Evolutionary conservation across 148 eudicot genomes (phyloP).

Genomic region (Spergularia bocconei): DNA sequence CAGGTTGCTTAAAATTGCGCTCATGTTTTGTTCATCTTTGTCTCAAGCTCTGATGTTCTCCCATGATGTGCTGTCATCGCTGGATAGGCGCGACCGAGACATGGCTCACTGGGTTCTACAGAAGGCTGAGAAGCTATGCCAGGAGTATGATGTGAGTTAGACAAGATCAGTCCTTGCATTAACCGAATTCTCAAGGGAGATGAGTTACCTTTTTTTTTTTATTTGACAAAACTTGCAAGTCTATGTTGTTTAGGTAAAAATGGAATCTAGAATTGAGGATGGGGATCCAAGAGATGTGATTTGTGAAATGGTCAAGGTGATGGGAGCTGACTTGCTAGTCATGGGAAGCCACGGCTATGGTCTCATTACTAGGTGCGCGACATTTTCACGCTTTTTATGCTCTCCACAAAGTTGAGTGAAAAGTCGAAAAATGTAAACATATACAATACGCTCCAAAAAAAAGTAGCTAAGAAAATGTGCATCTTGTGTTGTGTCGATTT

Average conservation of each 20-base stretch:
- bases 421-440: too few relatives aligned
- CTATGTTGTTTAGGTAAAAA: constrained; percentile 44
- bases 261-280: constrained; percentile 45
- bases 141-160: constrained; percentile 36
- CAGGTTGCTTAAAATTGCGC: too few relatives aligned
- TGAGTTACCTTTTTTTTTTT: too few relatives aligned
- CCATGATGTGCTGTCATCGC: constrained; percentile 41
- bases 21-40: not conserved
- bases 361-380: constrained; percentile 48
- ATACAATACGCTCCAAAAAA: too few relatives aligned
- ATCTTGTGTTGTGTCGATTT: not conserved
- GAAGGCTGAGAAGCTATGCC: constrained; percentile 58
- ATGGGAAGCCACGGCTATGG: constrained; percentile 85
- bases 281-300: constrained; percentile 83
- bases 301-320: constrained; percentile 50
- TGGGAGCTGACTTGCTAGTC: constrained; percentile 57
- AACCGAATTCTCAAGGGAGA: not conserved
- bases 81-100: constrained; percentile 59
- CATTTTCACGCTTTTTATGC: too few relatives aligned
- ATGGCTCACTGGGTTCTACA: constrained; percentile 50
- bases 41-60: constrained; percentile 46
- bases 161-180: not conserved
- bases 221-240: too few relatives aligned
- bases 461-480: not conserved
- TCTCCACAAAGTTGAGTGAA: too few relatives aligned